phyloP scores from a whole-genome alignment of 129 eudicot species.

The Glebionis coronaria region DNA sequence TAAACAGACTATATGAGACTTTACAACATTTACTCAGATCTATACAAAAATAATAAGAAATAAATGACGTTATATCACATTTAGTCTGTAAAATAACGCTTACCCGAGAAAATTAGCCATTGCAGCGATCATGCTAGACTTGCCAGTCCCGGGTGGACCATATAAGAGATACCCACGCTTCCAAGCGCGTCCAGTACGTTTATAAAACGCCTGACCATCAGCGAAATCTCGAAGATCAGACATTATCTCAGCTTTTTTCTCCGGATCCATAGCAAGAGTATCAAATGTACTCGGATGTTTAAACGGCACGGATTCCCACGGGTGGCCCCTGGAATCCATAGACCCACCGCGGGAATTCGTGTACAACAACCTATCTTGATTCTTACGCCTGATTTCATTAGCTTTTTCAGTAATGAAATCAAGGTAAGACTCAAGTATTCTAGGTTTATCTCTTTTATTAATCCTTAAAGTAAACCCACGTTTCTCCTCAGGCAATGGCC shows the following conservation, averaged over 20 bases:
- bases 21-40: too few relatives aligned
- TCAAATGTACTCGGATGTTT: conserved; percentile 96
- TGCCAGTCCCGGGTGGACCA: conserved; percentile 97
- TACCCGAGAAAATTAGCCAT: conserved; percentile 80
- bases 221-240: conserved; percentile 79
- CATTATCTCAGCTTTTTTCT: conserved; percentile 55
- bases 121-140: conserved; percentile 97
- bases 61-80: too few relatives aligned
- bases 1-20: not conserved
- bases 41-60: too few relatives aligned
- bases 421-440: conserved; percentile 53
- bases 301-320: conserved; percentile 97
- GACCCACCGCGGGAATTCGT: conserved; percentile 91
- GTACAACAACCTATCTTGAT: conserved; percentile 72
- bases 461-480: conserved; percentile 74
- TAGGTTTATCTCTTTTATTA: conserved; percentile 44
- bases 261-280: conserved; percentile 86
- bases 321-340: conserved; percentile 75
- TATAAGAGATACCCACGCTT: conserved; percentile 78
- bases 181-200: conserved; percentile 96
- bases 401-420: conserved; percentile 69
- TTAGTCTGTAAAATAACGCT: not conserved
- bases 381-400: conserved; percentile 54
- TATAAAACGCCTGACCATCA: conserved; percentile 75
- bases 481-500: conserved; percentile 92